Evolutionary conservation across 495 filamentous ascomycete genomes (phyloP).

Genomic region (Cetradonia linearis): DNA sequence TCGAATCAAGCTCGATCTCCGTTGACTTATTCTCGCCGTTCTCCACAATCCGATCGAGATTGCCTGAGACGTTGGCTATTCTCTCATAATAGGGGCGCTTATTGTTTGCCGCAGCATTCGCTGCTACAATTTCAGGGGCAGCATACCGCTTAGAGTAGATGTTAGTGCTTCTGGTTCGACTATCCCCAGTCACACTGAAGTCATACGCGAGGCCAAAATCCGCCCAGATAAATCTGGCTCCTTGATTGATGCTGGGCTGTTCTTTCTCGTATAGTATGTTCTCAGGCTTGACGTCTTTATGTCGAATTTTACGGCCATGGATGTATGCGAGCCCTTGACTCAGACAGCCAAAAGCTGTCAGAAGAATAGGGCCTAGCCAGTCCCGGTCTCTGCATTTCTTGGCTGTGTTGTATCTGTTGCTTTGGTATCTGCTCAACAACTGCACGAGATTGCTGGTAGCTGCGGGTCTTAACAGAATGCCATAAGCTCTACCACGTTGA

Average conservation of each 20-base stretch:
- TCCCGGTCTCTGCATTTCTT: not conserved
- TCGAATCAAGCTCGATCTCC: not conserved
- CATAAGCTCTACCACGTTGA: slow-evolving; percentile 12
- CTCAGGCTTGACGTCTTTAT: slow-evolving; percentile 18
- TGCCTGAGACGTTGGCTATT: not conserved
- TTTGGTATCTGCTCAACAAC: slow-evolving; percentile 7
- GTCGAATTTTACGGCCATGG: slow-evolving; percentile 11
- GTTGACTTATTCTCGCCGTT: not conserved
- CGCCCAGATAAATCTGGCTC: slow-evolving; percentile 19
- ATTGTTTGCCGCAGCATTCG: not conserved
- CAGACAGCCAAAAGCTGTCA: slow-evolving; percentile 13
- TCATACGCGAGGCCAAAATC: slow-evolving; percentile 33
- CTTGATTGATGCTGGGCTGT: not conserved
- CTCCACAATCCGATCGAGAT: not conserved
- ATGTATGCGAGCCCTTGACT: slow-evolving; percentile 6
- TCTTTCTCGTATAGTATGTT: slow-evolving; percentile 16
- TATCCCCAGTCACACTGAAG: slow-evolving; percentile 25
- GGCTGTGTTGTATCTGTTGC: not conserved
- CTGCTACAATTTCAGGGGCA: slow-evolving; percentile 15
- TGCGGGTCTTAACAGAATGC: slow-evolving; percentile 17
- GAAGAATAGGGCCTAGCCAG: slow-evolving; percentile 1
- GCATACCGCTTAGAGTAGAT: slow-evolving; percentile 18
- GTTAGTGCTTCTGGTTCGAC: slow-evolving; percentile 12
- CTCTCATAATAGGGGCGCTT: too few relatives aligned
- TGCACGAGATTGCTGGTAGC: slow-evolving; percentile 14